phyloP scores from a whole-genome alignment of 257 asterid genomes.

The Solanum bukasovii region DNA sequence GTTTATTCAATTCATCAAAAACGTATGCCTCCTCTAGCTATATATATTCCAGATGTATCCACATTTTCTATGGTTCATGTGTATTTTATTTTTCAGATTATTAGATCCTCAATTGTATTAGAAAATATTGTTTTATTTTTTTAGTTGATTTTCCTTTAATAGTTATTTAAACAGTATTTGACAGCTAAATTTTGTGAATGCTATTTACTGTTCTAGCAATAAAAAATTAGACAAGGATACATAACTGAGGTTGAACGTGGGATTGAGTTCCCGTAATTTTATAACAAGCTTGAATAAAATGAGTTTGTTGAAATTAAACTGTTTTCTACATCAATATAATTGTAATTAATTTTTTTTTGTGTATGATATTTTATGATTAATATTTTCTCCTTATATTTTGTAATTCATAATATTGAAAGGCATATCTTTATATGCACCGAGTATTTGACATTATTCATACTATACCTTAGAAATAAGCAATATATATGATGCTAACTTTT shows the following conservation, averaged over 20 bases:
- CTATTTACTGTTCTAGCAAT: slow-evolving; percentile 15
- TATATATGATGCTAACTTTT: too few relatives aligned
- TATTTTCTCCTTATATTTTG: too few relatives aligned
- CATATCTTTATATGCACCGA: too few relatives aligned
- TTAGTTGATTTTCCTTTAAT: background rate
- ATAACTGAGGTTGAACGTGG: slow-evolving; percentile 57
- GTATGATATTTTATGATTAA: too few relatives aligned
- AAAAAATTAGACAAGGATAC: slow-evolving; percentile 56
- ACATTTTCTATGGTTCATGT: background rate
- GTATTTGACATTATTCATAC: too few relatives aligned
- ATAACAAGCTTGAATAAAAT: slow-evolving; percentile 30
- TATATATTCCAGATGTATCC: too few relatives aligned
- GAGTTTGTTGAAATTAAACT: background rate
- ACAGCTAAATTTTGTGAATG: rapidly evolving
- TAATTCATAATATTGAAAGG: too few relatives aligned
- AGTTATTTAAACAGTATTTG: background rate
- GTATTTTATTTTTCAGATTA: too few relatives aligned
- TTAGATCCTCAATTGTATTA: too few relatives aligned
- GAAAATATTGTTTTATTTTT: background rate
- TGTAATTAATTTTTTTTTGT: too few relatives aligned
- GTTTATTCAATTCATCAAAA: background rate
- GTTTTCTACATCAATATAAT: too few relatives aligned
- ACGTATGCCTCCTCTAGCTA: background rate
- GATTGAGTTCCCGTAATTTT: slow-evolving; percentile 37
- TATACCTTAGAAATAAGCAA: too few relatives aligned